Evolutionary conservation across 1,284 basidiomycete genomes (phyloP).

Genomic region (Schizophyllum amplum): DNA sequence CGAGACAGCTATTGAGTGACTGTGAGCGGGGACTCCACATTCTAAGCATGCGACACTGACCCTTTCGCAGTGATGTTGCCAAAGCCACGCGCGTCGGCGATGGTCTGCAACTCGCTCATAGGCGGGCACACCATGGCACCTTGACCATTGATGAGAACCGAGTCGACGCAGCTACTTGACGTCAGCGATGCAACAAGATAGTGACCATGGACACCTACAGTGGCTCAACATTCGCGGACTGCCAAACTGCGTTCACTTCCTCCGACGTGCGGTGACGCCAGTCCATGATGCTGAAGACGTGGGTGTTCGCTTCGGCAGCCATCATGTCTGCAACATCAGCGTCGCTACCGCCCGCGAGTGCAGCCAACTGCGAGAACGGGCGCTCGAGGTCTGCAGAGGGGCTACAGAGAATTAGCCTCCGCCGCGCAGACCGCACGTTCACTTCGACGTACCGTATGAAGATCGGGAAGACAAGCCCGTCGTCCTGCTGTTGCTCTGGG

Average conservation of each 20-base stretch:
- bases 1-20: background rate
- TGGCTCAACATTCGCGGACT: slow-evolving; percentile 3
- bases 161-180: slow-evolving; percentile 4
- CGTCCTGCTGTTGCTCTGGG: slow-evolving; percentile 6
- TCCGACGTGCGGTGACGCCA: slow-evolving; percentile 5
- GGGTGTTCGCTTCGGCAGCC: background rate
- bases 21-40: too few relatives aligned
- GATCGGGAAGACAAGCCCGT: slow-evolving; percentile 5
- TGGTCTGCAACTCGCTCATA: background rate
- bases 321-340: background rate
- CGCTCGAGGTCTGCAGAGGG: background rate
- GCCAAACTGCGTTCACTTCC: slow-evolving; percentile 4
- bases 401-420: background rate
- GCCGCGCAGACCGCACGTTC: background rate
- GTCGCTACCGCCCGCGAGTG: background rate
- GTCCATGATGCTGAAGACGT: slow-evolving; percentile 3
- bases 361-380: slow-evolving; percentile 1
- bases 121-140: slow-evolving; percentile 6
- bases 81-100: slow-evolving; percentile 1
- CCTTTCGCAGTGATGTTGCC: slow-evolving; percentile 6
- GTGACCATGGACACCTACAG: background rate
- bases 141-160: slow-evolving; percentile 7
- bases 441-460: slow-evolving; percentile 1
- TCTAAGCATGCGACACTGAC: background rate
- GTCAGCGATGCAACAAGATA: background rate